A percentile compares a stretch with the other conserved stretches of the same genome.
Evolutionary conservation across 345 rosid genomes (phyloP).

Genomic region (Eucalyptus cloeziana): DNA sequence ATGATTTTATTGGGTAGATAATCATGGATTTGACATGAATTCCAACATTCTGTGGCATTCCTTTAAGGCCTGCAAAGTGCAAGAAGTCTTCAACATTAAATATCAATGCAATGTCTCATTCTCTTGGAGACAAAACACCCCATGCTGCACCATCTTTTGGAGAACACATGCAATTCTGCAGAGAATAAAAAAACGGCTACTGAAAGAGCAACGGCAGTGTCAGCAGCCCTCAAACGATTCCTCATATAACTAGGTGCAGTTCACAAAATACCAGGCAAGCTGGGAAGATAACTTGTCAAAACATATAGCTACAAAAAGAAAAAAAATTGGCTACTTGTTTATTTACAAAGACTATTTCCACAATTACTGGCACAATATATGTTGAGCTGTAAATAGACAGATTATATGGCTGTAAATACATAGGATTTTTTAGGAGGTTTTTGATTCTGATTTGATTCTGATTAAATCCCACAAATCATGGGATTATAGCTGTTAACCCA

Average conservation of each 20-base stretch:
- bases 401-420: too few relatives aligned
- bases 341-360: neutral
- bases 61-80: slow-evolving; percentile 27
- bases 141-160: neutral
- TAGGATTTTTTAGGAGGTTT: too few relatives aligned
- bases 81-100: neutral
- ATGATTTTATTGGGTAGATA: slow-evolving; percentile 86
- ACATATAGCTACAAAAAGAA: neutral
- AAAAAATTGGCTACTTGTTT: neutral
- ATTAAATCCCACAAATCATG: too few relatives aligned
- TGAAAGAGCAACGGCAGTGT: neutral
- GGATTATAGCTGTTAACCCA: too few relatives aligned
- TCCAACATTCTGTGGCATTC: slow-evolving; percentile 3
- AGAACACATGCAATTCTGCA: neutral
- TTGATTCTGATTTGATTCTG: too few relatives aligned
- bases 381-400: neutral
- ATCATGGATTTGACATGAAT: slow-evolving; percentile 48
- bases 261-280: neutral
- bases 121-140: neutral
- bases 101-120: neutral
- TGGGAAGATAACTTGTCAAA: neutral
- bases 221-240: neutral
- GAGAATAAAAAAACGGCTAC: neutral
- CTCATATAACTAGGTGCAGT: neutral
- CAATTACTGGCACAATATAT: neutral